Conservation (phyloP, 768 basidiomycete species). For the Tylopilus sp. region DNA sequence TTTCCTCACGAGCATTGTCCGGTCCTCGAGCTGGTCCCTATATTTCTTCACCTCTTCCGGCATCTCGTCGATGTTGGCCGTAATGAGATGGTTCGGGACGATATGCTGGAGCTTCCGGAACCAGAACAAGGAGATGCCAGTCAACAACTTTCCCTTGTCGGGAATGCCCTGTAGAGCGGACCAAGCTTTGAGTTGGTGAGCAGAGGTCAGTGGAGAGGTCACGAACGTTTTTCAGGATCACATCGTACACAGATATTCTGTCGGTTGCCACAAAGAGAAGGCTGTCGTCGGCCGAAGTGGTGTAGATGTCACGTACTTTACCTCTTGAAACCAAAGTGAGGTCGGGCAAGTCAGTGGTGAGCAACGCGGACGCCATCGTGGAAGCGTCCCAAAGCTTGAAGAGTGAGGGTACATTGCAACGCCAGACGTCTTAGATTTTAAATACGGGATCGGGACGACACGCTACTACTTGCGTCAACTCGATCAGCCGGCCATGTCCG, state of each 20-base stretch:
- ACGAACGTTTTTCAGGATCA: conserved; percentile 88
- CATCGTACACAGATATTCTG: conserved; percentile 95
- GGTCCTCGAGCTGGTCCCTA: conserved; percentile 71
- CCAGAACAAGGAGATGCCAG: conserved; percentile 92
- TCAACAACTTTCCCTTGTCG: conserved; percentile 87
- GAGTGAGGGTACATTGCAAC: not conserved
- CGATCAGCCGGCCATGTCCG: conserved; percentile 8
- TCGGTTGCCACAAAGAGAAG: conserved; percentile 95
- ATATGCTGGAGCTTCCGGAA: conserved; percentile 77
- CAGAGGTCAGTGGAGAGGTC: not conserved
- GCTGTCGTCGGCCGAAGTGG: conserved; percentile 61
- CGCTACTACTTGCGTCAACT: no score
- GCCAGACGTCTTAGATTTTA: conserved; percentile 1
- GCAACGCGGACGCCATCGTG: conserved; percentile 38
- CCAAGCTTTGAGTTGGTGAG: not conserved
- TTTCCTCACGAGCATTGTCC: conserved; percentile 88
- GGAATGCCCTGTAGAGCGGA: conserved; percentile 74
- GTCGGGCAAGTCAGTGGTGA: conserved; percentile 53
- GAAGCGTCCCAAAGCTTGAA: not conserved
- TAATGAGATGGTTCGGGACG: conserved; percentile 88
- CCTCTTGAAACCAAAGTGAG: conserved; percentile 79
- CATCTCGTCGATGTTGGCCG: conserved; percentile 75
- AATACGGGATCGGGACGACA: conserved; percentile 13
- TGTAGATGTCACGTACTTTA: conserved; percentile 96
- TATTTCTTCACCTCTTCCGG: conserved; percentile 75